A percentile compares a stretch with the other conserved stretches of the same genome.
phyloP scores from a whole-genome alignment of 129 eudicot genomes.

The Centella asiatica region DNA sequence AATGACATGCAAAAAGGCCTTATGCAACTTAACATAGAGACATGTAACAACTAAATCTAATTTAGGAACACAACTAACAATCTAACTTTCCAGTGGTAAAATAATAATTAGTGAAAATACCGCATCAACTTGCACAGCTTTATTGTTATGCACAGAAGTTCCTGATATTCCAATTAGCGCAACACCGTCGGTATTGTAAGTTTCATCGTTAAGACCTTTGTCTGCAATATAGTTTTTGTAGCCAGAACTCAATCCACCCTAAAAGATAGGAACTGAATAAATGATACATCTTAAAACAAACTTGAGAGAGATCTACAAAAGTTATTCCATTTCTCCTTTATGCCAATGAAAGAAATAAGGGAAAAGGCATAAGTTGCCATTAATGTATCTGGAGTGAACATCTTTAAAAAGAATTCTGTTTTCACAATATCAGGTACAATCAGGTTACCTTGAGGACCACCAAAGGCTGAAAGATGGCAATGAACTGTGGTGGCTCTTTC shows the following conservation, averaged over 20 bases:
- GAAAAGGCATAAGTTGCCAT: too few relatives aligned
- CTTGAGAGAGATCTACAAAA: not conserved
- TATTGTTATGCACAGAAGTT: conserved; percentile 82
- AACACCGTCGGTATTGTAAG: conserved; percentile 70
- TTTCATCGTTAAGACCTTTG: conserved; percentile 95
- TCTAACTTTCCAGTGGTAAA: too few relatives aligned
- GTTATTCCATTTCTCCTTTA: not conserved
- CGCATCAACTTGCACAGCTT: conserved; percentile 88
- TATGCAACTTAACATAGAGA: not conserved
- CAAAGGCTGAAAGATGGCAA: conserved; percentile 97
- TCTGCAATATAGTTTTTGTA: conserved; percentile 86
- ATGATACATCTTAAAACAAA: not conserved
- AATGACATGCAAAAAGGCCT: conserved; percentile 1
- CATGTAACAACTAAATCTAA: not conserved
- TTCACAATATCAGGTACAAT: not conserved
- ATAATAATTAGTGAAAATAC: conserved; percentile 35
- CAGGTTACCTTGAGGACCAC: conserved; percentile 82
- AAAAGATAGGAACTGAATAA: not conserved
- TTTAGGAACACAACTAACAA: not conserved
- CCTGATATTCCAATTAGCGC: conserved; percentile 87
- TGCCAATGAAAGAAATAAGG: not conserved
- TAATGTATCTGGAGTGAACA: not conserved
- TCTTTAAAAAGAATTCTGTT: not conserved
- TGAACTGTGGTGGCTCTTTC: conserved; percentile 94
- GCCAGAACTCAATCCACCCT: conserved; percentile 97